Evolutionary conservation across 176 grass and related monocot genomes (phyloP).

Genomic region (Puya raimondii): DNA sequence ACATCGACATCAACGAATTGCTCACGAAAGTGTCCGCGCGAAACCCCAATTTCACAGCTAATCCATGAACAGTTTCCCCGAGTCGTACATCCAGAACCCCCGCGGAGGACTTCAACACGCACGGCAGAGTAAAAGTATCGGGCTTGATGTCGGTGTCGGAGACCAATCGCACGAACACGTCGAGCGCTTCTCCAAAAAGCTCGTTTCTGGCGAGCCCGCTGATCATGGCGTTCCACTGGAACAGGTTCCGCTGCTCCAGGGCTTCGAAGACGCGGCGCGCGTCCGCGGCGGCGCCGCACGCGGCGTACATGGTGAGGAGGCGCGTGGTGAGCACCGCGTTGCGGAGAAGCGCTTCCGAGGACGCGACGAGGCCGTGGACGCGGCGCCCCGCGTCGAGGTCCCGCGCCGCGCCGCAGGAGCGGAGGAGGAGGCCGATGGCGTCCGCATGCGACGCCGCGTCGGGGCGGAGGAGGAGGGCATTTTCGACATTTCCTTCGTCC

Average conservation of each 20-base stretch:
- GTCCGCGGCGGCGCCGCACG: slow-evolving; percentile 19
- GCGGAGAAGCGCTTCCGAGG: slow-evolving; percentile 10
- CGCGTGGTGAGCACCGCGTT: slow-evolving; percentile 37
- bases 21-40: slow-evolving; percentile 28
- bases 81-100: slow-evolving; percentile 12
- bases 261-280: slow-evolving; percentile 20
- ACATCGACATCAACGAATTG: slow-evolving; percentile 52
- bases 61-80: slow-evolving; percentile 33
- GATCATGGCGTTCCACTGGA: slow-evolving; percentile 52
- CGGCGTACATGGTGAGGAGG: slow-evolving; percentile 39
- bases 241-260: slow-evolving; percentile 21
- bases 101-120: slow-evolving; percentile 38
- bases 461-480: slow-evolving; percentile 5
- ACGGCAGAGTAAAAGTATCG: slow-evolving; percentile 39
- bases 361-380: slow-evolving; percentile 23
- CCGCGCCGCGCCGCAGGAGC: slow-evolving; percentile 11
- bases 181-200: slow-evolving; percentile 22
- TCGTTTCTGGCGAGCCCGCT: slow-evolving; percentile 25
- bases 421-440: slow-evolving; percentile 16
- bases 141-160: slow-evolving; percentile 14
- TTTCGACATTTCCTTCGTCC: slow-evolving; percentile 1
- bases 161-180: slow-evolving; percentile 27
- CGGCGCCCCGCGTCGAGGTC: slow-evolving; percentile 18
- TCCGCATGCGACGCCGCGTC: slow-evolving; percentile 5
- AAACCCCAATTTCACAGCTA: slow-evolving; percentile 41